These are phyloP conservation scores for Peronospora farinosa DNA, from an alignment of 352 stramenopile species.

Conservation along the genomic window DNA sequence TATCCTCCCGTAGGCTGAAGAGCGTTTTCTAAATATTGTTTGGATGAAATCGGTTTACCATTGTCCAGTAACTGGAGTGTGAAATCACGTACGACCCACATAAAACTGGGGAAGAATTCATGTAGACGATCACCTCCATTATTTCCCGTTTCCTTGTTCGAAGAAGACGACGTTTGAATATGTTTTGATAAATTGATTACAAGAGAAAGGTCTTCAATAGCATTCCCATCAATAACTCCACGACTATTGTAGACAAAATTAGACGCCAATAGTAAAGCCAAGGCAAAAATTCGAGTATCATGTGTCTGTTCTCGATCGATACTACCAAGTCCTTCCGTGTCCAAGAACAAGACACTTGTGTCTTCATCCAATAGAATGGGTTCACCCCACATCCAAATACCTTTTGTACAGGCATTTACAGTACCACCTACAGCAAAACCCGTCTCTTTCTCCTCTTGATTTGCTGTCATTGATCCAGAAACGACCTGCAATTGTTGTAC, in stretches of 20 bases:
- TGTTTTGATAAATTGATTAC: slow-evolving; percentile 89
- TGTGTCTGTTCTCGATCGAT: slow-evolving; percentile 81
- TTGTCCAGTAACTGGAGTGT: slow-evolving; percentile 82
- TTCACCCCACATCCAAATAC: slow-evolving; percentile 89
- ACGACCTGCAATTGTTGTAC: slow-evolving; percentile 45
- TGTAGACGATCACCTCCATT: slow-evolving; percentile 37
- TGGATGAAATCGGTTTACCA: slow-evolving; percentile 81
- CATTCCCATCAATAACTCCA: slow-evolving; percentile 85
- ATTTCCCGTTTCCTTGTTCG: slow-evolving; percentile 23
- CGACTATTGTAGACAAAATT: slow-evolving; percentile 90
- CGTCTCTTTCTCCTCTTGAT: slow-evolving; percentile 2
- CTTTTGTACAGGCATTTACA: slow-evolving; percentile 87
- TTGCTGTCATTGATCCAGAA: neutral
- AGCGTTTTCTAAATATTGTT: slow-evolving; percentile 86
- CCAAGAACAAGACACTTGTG: slow-evolving; percentile 78
- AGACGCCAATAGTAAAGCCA: slow-evolving; percentile 79
- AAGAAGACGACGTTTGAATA: slow-evolving; percentile 61
- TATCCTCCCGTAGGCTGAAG: slow-evolving; percentile 75
- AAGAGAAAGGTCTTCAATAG: slow-evolving; percentile 86
- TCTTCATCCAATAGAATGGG: slow-evolving; percentile 64
- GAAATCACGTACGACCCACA: slow-evolving; percentile 89
- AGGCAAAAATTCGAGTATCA: slow-evolving; percentile 87
- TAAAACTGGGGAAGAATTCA: slow-evolving; percentile 84
- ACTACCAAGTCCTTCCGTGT: slow-evolving; percentile 86
- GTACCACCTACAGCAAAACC: slow-evolving; percentile 83